Evolutionary conservation across 164 flowering plant species (phyloP), one percentile per base, ranked within the genome.

Genomic region (Echeveria elegans): DNA sequence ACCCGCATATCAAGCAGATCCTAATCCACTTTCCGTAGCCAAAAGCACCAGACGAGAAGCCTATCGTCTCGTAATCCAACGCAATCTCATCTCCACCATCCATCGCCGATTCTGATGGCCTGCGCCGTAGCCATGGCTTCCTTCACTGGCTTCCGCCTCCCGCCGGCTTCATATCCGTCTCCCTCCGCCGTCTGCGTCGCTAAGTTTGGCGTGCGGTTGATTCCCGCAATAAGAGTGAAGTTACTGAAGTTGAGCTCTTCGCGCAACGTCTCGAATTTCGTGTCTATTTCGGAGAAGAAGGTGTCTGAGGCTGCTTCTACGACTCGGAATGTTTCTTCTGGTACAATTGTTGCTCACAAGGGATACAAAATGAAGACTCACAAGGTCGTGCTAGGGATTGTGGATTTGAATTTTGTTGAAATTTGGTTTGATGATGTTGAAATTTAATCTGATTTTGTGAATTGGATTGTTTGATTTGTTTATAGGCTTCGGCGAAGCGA

Each of bases 331-430:
- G 65, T 71, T 37, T 60, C 73, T 4, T 64, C 85, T 56, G 72
- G 82, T 72, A 76, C 89, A 1, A 71, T 90, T n/a, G 72, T 83
- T 41, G 75, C 93, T 50, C 84, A 83, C 11, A 91, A 88, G 72
- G 97, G 97, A 53, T 91, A 88, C 77, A 88, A 91, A 72, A 86
- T 85, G 96, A 91, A 91, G 68, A 88, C 93, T 75, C 97, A 91
- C 83, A 91, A 91, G 93, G 97, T 90, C 47, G 23, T 66, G 19
- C 5, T 18, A 30, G 26, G 48, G 9, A 21, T 32, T 14, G 47
- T 56, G 37, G 1, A 1, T 56, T 5, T 28, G 1, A 18, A 18
- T 69, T 12, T 43, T 43, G 47, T 21, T 16, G 60, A 48, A 29
- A 14, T 12, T 50, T 65, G 32, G 21, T 9, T 26, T 12, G 1